Base-by-base conservation (phyloP, 2,329 filamentous ascomycete genomes). In the Ambrosiella beaveri region DNA sequence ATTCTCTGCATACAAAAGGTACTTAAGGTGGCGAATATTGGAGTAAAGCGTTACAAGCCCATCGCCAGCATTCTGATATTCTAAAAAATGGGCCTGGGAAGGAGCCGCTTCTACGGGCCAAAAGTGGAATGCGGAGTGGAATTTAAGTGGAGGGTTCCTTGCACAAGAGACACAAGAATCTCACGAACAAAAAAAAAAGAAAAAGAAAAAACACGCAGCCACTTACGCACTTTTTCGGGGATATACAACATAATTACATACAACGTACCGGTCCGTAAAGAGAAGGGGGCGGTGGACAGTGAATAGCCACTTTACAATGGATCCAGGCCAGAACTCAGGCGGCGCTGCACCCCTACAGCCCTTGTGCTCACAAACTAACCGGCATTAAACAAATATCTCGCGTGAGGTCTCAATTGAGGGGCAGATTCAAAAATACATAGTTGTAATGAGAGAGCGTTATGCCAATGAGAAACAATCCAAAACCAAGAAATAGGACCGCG, bases 61-160 rank as follows among this genome's bases (percentile, higher is more conserved):
- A 8, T 4, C 39, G 8, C 36, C 39, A 36, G 3, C 11, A 39
- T 57, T 57, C 40, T 49, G n/a, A 13, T 37, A 7, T 49, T 57
- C 12, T 12, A 47, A 54, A 54, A 54, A 44, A n/a, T 40, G 38
- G 37, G 15, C 19, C 52, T 54, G 17, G 27, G 52, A 54, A 58
- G 51, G 57, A 58, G 50, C 57, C 57, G 57, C 50, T 41, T 58
- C 51, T 11, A 58, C 36, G 15, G n/a, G 49, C 57, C 51, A 39
- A 13, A 58, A 49, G 19, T 49, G 57, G 57, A 54, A 57, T 27
- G 19, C 47, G 38, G n/a, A 40, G 39, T 4, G 19, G n/a, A 47
- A 8, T n/a, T 47, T 38, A 36, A 39, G 36, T 54, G 36, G 27
- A 36, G 47, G 47, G 47, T 13, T 51, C 47, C 47, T 51, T 27